Percentiles rank a stretch among this genome's conserved stretches.
These are phyloP conservation scores for Podospora comata DNA, from an alignment of 495 filamentous ascomycete species.

Conservation along the genomic window DNA sequence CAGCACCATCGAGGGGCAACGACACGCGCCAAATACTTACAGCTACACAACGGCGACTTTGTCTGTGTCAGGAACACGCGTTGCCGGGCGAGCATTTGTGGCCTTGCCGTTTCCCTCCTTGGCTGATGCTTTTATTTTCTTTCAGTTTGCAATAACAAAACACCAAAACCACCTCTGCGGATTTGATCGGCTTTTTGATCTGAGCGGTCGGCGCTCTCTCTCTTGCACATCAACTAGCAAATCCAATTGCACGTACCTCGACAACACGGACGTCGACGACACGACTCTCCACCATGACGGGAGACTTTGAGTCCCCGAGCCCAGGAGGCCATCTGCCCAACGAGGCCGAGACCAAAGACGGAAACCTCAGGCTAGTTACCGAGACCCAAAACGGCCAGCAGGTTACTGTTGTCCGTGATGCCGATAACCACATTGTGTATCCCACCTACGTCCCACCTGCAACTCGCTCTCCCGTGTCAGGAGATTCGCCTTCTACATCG, in stretches of 20 bases:
- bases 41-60: not conserved
- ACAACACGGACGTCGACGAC: not conserved
- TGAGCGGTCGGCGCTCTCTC: not conserved
- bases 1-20: not conserved
- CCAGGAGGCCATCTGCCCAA: not conserved
- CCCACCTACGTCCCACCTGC: slow-evolving; percentile 39
- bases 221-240: not conserved
- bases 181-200: not conserved
- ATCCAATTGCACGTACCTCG: not conserved
- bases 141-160: not conserved
- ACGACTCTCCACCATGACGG: not conserved
- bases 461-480: slow-evolving; percentile 28
- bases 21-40: not conserved
- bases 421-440: slow-evolving; percentile 34
- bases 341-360: slow-evolving; percentile 2
- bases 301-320: not conserved
- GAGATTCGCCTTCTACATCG: not conserved
- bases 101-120: not conserved
- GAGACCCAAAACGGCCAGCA: slow-evolving; percentile 20
- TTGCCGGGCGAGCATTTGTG: not conserved
- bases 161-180: not conserved
- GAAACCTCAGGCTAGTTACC: slow-evolving; percentile 25
- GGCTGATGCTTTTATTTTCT: not conserved
- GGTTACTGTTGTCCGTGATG: slow-evolving; percentile 33
- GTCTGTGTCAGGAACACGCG: slow-evolving; percentile 14